Conservation (phyloP, 352 stramenopile species). For the Phytophthora meadii region DNA sequence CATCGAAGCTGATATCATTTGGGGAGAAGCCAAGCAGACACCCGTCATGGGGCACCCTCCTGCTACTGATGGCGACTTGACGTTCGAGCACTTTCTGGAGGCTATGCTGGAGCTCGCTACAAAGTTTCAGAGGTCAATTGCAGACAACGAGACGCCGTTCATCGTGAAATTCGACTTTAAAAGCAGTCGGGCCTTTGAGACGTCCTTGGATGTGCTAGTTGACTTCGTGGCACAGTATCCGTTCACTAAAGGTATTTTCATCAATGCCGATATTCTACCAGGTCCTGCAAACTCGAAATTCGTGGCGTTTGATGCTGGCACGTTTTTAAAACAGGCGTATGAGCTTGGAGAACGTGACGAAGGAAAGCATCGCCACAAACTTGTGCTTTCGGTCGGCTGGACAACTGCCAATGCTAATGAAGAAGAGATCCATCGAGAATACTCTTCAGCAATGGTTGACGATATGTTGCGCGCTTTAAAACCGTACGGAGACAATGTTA, state of each 20-base stretch:
- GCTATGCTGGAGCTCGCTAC: slow-evolving; percentile 50
- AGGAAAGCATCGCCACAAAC: slow-evolving; percentile 53
- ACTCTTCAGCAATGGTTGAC: slow-evolving; percentile 61
- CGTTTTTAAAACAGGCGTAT: slow-evolving; percentile 53
- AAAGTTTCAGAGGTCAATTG: slow-evolving; percentile 13
- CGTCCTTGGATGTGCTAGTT: slow-evolving; percentile 35
- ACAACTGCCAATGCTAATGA: slow-evolving; percentile 65
- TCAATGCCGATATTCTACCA: slow-evolving; percentile 75
- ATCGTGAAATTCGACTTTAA: slow-evolving; percentile 86
- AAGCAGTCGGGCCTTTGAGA: slow-evolving; percentile 55
- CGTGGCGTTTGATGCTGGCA: slow-evolving; percentile 50
- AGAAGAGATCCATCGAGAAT: slow-evolving; percentile 59
- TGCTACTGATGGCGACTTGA: slow-evolving; percentile 59
- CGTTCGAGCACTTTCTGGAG: slow-evolving; percentile 50
- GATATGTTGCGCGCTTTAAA: slow-evolving; percentile 60
- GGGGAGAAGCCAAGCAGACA: slow-evolving; percentile 51
- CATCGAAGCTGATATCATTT: slow-evolving; percentile 79
- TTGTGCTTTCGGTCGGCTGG: slow-evolving; percentile 79
- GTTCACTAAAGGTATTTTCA: slow-evolving; percentile 60
- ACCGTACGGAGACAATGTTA: slow-evolving; percentile 46
- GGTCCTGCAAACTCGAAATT: slow-evolving; percentile 52
- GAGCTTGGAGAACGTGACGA: slow-evolving; percentile 39
- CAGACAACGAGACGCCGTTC: slow-evolving; percentile 41
- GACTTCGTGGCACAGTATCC: slow-evolving; percentile 55
- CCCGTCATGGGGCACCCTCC: slow-evolving; percentile 77